Base-by-base conservation (phyloP, 257 asterid genomes). In the Nicotiana tabacum region DNA sequence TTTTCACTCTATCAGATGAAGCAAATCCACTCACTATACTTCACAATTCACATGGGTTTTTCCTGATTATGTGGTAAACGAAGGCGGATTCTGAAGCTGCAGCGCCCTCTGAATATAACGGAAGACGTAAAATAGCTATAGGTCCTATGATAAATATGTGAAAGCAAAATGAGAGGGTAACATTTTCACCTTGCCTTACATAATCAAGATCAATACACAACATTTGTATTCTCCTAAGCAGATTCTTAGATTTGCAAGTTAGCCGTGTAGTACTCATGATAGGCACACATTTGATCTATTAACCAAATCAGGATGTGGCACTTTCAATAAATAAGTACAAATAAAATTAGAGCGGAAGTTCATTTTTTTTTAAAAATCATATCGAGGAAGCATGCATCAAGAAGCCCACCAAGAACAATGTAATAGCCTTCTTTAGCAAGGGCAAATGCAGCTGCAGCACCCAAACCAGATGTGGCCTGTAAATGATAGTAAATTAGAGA, bases 381-480 rank as follows among this genome's bases (percentile, higher is more conserved):
- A 21, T 11, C 29, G 17, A 4, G 43, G 43, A 18, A 64, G 66
- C 62, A 83, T 61, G 21, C 35, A 55, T 77, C 16, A 57, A 67
- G 77, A 29, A 58, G 13, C 84, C 55, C 89, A 95, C 99, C 99
- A 78, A 95, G 91, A 91, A 95, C 92, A 84, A 94, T 82, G 51
- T 82, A 89, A 90, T 87, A 95, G 5, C 96, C 99, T 88, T 95
- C 91, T 84, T 86, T 86, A 10, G 97, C 89, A 82, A 95, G 92
- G 64, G 93, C 97, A 87, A 78, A 81, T 10, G 97, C 94, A 78
- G 94, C 93, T 78, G 93, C 95, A 80, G 94, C 98, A 77, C 98
- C 99, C 87, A 95, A 89, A 77, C 99, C 98, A 82, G 97, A 94
- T 10, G 99, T 91, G 58, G 97, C 97, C 98, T 94, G 91, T 82